phyloP scores from a whole-genome alignment of 257 asterid genomes.

The Catharanthus roseus region DNA sequence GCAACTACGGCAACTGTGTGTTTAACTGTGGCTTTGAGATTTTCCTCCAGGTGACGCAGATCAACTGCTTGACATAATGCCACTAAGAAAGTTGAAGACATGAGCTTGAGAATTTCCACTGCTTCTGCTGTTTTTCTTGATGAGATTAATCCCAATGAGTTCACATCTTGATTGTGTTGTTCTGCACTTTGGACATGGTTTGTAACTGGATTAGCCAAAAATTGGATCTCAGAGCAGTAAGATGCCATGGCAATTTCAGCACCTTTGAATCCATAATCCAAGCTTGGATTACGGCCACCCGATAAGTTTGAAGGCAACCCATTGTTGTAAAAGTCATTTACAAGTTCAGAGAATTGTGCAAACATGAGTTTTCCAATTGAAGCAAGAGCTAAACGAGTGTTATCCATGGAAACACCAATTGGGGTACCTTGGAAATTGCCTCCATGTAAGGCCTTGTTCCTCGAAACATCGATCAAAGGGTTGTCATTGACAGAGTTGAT shows the following conservation, averaged over 20 bases:
- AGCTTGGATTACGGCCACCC: slow-evolving; percentile 27
- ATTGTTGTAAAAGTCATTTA: slow-evolving; percentile 29
- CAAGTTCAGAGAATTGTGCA: slow-evolving; percentile 32
- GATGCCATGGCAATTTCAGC: slow-evolving; percentile 33
- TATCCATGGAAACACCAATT: slow-evolving; percentile 32
- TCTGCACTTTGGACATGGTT: slow-evolving; percentile 34
- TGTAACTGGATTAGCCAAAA: slow-evolving; percentile 29
- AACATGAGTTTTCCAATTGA: slow-evolving; percentile 36
- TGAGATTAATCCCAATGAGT: slow-evolving; percentile 27
- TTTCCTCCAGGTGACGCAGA: slow-evolving; percentile 30
- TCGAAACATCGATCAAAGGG: slow-evolving; percentile 27
- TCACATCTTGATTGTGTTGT: slow-evolving; percentile 31
- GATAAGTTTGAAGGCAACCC: slow-evolving; percentile 29
- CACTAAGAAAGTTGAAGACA: slow-evolving; percentile 27
- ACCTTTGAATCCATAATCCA: slow-evolving; percentile 31
- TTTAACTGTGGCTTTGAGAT: slow-evolving; percentile 23
- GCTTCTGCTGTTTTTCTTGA: slow-evolving; percentile 28
- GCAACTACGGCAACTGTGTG: slow-evolving; percentile 16
- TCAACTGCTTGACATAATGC: slow-evolving; percentile 31
- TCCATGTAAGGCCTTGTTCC: slow-evolving; percentile 29
- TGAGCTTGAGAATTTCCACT: slow-evolving; percentile 22
- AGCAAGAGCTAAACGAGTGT: slow-evolving; percentile 25
- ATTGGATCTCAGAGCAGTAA: slow-evolving; percentile 32
- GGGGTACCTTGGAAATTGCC: slow-evolving; percentile 34
- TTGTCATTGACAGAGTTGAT: slow-evolving; percentile 33